Evolutionary conservation across 768 basidiomycete species (phyloP), one percentile per base, ranked within the genome.

Genomic region (Psilocybe sp.): DNA sequence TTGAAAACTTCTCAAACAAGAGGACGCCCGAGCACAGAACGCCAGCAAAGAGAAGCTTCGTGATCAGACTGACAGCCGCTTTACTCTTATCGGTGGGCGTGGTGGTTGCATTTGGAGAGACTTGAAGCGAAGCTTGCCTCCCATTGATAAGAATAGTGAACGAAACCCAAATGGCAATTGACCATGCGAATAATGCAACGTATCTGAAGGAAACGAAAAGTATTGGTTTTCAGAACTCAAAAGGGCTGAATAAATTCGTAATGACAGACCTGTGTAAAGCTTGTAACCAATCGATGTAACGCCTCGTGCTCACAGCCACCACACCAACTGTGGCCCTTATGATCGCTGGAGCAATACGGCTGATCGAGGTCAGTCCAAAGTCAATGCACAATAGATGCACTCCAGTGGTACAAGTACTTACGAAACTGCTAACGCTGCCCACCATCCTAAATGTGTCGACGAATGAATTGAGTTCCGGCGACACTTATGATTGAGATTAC

Each of bases 1-100:
- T 89, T 12, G 86, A 66, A 52, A 94, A 80, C 62, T 97, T 97
- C 66, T 94, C 92, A 47, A 79, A 84, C 10, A 88, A 74, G 5
- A 94, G 77, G 19, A 92, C 74, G 20, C 77, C 77, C 0, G 85
- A 66, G 60, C 84, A 89, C 42, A 94, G 60, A 61, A 84, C 78
- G 43, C 87, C 63, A 7, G 83, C 89, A 60, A 94, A 92, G 6
- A 91, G 72, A 20, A 92, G 68, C 62, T 84, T 85, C 3, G 73
- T 78, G 35, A 87, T 70, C 15, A 85, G 71, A 40, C 69, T 65
- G 44, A 92, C 69, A 20, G 78, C 76, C 34, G 67, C 60, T 36
- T 66, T 53, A 49, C 63, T 69, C 46, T 63, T 68, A 3, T 60
- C 42, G 34, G 34, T 48, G 33, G 42, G 31, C 15, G 44, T 16